These are phyloP conservation scores for Przewalskia tangutica DNA, from an alignment of 257 asterid genomes.

Conservation along the genomic window DNA sequence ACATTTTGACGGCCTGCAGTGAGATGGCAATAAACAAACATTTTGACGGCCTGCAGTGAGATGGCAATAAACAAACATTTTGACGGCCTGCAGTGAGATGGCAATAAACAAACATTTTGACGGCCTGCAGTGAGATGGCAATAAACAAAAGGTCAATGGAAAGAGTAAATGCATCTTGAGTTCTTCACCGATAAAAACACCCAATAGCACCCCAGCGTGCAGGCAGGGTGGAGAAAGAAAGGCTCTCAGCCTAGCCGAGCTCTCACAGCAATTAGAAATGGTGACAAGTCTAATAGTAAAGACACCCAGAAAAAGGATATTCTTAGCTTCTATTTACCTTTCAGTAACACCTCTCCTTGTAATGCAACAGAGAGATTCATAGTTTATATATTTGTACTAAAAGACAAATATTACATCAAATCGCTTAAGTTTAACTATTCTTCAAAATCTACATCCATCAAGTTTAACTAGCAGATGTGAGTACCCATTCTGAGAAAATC, in stretches of 20 bases:
- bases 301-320: not conserved
- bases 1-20: too few relatives aligned
- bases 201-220: not conserved
- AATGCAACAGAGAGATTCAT: not conserved
- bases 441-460: not conserved
- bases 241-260: not conserved
- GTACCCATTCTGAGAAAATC: conserved; percentile 67
- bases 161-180: not conserved
- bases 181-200: not conserved
- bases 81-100: conserved; percentile 61
- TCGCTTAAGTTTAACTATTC: not conserved
- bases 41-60: too few relatives aligned
- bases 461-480: not conserved
- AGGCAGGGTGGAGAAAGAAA: not conserved
- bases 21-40: not conserved
- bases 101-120: conserved; percentile 27
- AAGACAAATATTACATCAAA: not conserved
- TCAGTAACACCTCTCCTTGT: not conserved
- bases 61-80: conserved; percentile 10
- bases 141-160: not conserved
- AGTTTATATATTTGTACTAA: not conserved
- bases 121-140: conserved; percentile 32
- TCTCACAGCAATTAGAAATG: not conserved
- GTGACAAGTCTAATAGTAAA: not conserved
- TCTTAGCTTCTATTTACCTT: not conserved